phyloP scores from a whole-genome alignment of 805 yeast species.

The Schizosaccharomyces octosporus region DNA sequence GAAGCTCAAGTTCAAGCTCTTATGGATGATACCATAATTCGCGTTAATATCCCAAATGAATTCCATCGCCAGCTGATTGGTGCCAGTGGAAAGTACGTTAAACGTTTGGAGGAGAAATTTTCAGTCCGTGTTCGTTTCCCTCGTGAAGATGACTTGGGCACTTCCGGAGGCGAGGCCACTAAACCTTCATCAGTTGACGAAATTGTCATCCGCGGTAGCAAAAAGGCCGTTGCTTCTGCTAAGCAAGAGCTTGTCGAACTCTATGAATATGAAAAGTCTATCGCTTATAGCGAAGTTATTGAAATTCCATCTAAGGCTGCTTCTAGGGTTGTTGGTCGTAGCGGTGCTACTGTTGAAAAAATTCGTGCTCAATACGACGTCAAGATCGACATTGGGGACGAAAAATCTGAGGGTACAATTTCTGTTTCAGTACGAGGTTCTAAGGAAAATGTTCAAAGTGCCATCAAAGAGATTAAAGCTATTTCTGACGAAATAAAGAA shows the following conservation, averaged over 20 bases:
- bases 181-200: conserved; percentile 22
- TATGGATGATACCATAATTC: conserved; percentile 54
- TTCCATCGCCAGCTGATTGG: conserved; percentile 72
- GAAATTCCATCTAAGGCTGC: conserved; percentile 50
- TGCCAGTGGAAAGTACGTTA: conserved; percentile 51
- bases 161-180: conserved; percentile 4
- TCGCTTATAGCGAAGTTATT: conserved; percentile 43
- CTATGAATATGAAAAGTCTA: conserved; percentile 64
- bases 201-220: conserved; percentile 61
- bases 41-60: conserved; percentile 45
- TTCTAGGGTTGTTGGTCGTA: conserved; percentile 69
- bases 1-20: conserved; percentile 38
- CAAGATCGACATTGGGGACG: conserved; percentile 18
- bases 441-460: conserved; percentile 46
- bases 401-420: conserved; percentile 22
- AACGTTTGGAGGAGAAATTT: conserved; percentile 70
- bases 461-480: conserved; percentile 33
- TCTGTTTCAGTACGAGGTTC: conserved; percentile 59
- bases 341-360: conserved; percentile 61
- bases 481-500: conserved; percentile 46
- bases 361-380: conserved; percentile 44
- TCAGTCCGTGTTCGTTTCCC: conserved; percentile 63
- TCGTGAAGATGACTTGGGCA: conserved; percentile 8
- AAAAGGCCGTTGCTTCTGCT: conserved; percentile 66
- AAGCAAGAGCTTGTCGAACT: conserved; percentile 65